phyloP scores from a whole-genome alignment of 1,284 basidiomycete species.

The Pterulicium gracile region DNA sequence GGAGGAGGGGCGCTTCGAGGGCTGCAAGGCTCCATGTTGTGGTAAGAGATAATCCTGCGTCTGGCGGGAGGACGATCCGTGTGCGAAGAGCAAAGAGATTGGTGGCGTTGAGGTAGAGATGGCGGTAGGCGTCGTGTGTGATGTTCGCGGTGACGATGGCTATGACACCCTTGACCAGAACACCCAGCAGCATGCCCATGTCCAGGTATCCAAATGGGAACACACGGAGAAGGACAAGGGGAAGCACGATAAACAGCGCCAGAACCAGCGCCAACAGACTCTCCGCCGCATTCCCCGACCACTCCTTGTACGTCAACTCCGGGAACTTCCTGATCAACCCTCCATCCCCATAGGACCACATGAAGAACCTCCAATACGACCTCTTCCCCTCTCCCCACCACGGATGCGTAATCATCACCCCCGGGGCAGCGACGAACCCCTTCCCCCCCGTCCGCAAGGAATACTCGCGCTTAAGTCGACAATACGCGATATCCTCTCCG shows the following conservation, averaged over 20 bases:
- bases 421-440: conserved; percentile 38
- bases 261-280: conserved; percentile 21
- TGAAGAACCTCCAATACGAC: conserved; percentile 44
- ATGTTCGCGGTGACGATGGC: conserved; percentile 31
- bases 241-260: conserved; percentile 1
- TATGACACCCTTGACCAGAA: conserved; percentile 6
- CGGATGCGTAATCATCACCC: conserved; percentile 38
- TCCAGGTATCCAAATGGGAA: neutral
- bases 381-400: conserved; percentile 43
- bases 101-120: conserved; percentile 29
- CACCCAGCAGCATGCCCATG: neutral
- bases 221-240: neutral
- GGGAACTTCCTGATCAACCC: conserved; percentile 37
- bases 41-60: conserved; percentile 22
- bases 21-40: conserved; percentile 31
- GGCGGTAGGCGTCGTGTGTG: conserved; percentile 35
- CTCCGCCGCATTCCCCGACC: conserved; percentile 40
- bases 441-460: conserved; percentile 23
- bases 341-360: conserved; percentile 51
- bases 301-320: conserved; percentile 32
- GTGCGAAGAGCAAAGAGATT: conserved; percentile 13
- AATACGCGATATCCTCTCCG: conserved; percentile 54
- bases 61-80: conserved; percentile 15
- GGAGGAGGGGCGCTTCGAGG: conserved; percentile 36
- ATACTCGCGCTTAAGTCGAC: conserved; percentile 33